phyloP scores from a whole-genome alignment of 2,329 filamentous ascomycete species.

The Cyphellophora europaea region DNA sequence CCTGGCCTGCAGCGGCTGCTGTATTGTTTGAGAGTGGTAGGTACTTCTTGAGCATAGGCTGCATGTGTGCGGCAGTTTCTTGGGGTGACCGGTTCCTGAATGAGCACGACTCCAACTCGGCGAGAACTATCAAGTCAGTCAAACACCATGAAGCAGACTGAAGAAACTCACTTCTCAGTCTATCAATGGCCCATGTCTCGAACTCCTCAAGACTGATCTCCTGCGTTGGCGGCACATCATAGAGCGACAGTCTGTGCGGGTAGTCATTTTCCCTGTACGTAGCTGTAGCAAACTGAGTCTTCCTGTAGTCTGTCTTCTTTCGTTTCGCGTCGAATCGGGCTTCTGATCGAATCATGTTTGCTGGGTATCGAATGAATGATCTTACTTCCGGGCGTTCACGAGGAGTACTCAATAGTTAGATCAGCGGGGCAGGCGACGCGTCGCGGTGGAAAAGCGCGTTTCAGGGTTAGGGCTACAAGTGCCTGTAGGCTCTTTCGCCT shows the following conservation, averaged over 20 bases:
- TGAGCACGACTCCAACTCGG: slow-evolving; percentile 72
- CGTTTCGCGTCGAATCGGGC: slow-evolving; percentile 54
- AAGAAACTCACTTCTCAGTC: slow-evolving; percentile 58
- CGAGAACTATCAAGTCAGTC: slow-evolving; percentile 23
- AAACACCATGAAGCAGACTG: slow-evolving; percentile 4
- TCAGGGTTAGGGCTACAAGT: too few relatives aligned
- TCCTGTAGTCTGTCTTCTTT: slow-evolving; percentile 70
- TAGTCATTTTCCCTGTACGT: slow-evolving; percentile 72
- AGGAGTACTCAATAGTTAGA: too few relatives aligned
- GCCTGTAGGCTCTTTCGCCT: too few relatives aligned
- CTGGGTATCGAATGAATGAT: too few relatives aligned
- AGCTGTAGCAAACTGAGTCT: slow-evolving; percentile 74
- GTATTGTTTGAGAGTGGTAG: slow-evolving; percentile 70
- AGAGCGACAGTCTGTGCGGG: slow-evolving; percentile 83
- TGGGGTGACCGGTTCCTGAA: slow-evolving; percentile 82
- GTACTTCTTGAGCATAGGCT: slow-evolving; percentile 76
- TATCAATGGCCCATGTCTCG: slow-evolving; percentile 96
- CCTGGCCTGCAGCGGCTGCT: slow-evolving; percentile 44
- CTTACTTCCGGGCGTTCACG: too few relatives aligned
- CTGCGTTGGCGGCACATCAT: slow-evolving; percentile 74
- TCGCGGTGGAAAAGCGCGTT: too few relatives aligned
- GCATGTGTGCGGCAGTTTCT: slow-evolving; percentile 78
- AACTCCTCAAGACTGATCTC: slow-evolving; percentile 97
- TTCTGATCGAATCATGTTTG: slow-evolving; percentile 35
- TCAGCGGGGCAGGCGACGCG: too few relatives aligned